Percentiles rank a stretch among this genome's conserved stretches.
phyloP scores from a whole-genome alignment of 2,329 filamentous ascomycete species.

The Penicillium janthinellum region DNA sequence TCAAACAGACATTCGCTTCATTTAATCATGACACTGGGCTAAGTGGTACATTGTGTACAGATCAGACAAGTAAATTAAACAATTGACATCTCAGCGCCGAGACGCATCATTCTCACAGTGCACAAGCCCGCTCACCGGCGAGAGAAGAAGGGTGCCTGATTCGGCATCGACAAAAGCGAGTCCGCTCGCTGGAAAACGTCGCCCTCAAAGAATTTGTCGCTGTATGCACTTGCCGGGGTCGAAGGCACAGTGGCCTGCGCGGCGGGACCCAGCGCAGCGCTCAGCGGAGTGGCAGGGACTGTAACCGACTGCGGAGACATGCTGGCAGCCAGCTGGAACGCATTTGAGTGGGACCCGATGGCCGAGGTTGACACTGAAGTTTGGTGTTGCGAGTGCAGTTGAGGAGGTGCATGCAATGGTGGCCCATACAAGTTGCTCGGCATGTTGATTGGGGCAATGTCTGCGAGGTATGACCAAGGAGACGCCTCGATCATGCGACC shows the following conservation, averaged over 20 bases:
- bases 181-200: slow-evolving; percentile 54
- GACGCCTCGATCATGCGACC: slow-evolving; percentile 69
- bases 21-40: slow-evolving; percentile 2
- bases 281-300: slow-evolving; percentile 83
- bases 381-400: slow-evolving; percentile 36
- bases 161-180: slow-evolving; percentile 48
- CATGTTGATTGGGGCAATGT: slow-evolving; percentile 39
- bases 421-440: slow-evolving; percentile 39
- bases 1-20: not conserved
- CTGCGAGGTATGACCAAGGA: slow-evolving; percentile 61
- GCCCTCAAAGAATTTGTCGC: slow-evolving; percentile 52
- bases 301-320: slow-evolving; percentile 55
- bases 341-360: slow-evolving; percentile 22
- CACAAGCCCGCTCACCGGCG: slow-evolving; percentile 34
- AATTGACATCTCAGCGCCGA: not conserved
- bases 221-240: slow-evolving; percentile 51
- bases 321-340: slow-evolving; percentile 30
- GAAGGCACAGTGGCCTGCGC: slow-evolving; percentile 86
- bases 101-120: not conserved
- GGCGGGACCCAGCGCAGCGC: slow-evolving; percentile 83
- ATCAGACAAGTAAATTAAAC: not conserved
- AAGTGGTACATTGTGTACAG: not conserved
- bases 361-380: slow-evolving; percentile 32
- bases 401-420: slow-evolving; percentile 36
- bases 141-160: slow-evolving; percentile 44